A percentile compares a stretch with the other conserved stretches of the same genome.
Evolutionary conservation across 2,329 filamentous ascomycete genomes (phyloP).

Genomic region (Epicoccum nigrum): DNA sequence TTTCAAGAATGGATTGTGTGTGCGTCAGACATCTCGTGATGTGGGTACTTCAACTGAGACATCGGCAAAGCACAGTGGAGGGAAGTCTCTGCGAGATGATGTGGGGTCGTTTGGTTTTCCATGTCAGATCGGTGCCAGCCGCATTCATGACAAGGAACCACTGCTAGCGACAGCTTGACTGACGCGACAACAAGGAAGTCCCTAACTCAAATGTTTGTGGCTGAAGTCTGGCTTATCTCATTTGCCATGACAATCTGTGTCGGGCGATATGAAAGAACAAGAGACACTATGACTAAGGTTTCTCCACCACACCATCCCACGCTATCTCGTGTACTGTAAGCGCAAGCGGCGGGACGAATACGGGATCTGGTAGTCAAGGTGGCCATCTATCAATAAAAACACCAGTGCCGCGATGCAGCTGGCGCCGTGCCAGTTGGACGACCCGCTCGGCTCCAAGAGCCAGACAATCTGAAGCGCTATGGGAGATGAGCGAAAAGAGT

Average conservation of each 20-base stretch:
- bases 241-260: slow-evolving; percentile 14
- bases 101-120: slow-evolving; percentile 9
- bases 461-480: slow-evolving; percentile 1
- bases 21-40: neutral
- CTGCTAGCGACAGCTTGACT: neutral
- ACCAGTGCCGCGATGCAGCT: slow-evolving; percentile 4
- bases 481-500: slow-evolving; percentile 5
- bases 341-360: slow-evolving; percentile 15
- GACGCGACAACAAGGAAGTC: neutral
- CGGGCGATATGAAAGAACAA: slow-evolving; percentile 10
- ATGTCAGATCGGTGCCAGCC: slow-evolving; percentile 16
- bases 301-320: slow-evolving; percentile 14
- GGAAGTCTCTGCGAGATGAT: slow-evolving; percentile 14
- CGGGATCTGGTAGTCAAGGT: slow-evolving; percentile 8
- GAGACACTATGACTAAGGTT: slow-evolving; percentile 18
- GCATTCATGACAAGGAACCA: slow-evolving; percentile 1
- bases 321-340: slow-evolving; percentile 15
- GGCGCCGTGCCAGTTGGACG: neutral
- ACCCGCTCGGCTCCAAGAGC: neutral
- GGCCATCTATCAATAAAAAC: neutral
- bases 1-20: neutral
- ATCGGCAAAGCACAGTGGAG: slow-evolving; percentile 17
- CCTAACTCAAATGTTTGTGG: neutral
- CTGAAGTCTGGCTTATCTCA: slow-evolving; percentile 18
- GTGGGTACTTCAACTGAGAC: slow-evolving; percentile 10